These are phyloP conservation scores for Sarocladium oryzae DNA, from an alignment of 2,329 filamentous ascomycete genomes.

Conservation along the genomic window DNA sequence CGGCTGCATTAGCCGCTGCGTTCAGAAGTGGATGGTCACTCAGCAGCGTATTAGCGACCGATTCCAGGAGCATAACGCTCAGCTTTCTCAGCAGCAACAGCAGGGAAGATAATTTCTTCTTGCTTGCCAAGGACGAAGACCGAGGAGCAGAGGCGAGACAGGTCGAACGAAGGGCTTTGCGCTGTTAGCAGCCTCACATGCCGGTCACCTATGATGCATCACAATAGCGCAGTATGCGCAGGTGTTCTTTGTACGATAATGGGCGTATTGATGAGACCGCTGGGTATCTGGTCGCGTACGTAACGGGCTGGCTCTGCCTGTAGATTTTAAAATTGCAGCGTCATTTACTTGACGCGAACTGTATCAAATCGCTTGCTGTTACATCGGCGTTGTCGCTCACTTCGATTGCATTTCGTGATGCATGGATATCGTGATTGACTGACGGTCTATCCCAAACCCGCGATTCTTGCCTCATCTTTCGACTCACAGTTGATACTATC, in stretches of 20 bases:
- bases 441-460: too few species aligned
- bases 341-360: not conserved
- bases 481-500: too few species aligned
- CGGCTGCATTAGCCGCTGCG: constrained; percentile 88
- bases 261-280: not conserved
- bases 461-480: too few species aligned
- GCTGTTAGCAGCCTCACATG: too few species aligned
- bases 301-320: not conserved
- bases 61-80: constrained; percentile 68
- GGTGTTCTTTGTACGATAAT: not conserved
- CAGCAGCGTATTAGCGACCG: constrained; percentile 85
- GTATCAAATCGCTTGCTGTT: constrained; percentile 3
- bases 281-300: not conserved
- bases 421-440: not conserved
- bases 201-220: too few species aligned
- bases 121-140: not conserved
- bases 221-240: not conserved
- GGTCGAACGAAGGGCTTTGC: too few species aligned
- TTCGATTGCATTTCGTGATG: too few species aligned
- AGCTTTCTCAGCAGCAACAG: constrained; percentile 45
- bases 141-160: too few species aligned
- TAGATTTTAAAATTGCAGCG: not conserved
- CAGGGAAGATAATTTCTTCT: constrained; percentile 31
- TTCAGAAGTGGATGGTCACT: constrained; percentile 91
- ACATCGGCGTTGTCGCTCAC: not conserved